A percentile compares a stretch with the other conserved stretches of the same genome.
Conservation (phyloP, 768 basidiomycete species). For the Russula sp. region DNA sequence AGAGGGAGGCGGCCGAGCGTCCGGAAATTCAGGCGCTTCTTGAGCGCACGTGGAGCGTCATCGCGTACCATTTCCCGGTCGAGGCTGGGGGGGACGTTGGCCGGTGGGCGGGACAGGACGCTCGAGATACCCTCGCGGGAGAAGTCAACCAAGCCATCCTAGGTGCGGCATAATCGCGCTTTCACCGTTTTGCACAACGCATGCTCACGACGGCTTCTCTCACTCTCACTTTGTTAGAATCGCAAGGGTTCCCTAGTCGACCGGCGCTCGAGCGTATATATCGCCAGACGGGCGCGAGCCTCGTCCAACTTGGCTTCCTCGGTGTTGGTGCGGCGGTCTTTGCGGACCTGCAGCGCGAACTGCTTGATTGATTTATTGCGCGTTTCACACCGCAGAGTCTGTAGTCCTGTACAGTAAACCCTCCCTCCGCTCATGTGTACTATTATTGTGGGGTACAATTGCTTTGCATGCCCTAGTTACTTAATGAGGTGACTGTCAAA, state of each 20-base stretch:
- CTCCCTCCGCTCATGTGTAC: constrained; percentile 16
- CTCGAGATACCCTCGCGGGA: constrained; percentile 59
- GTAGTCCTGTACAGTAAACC: constrained; percentile 15
- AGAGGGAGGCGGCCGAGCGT: constrained; percentile 44
- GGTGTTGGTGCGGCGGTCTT: constrained; percentile 77
- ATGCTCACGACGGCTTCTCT: background rate
- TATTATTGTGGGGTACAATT: constrained; percentile 1
- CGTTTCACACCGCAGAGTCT: background rate
- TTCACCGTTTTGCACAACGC: background rate
- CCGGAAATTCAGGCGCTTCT: constrained; percentile 60
- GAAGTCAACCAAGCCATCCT: constrained; percentile 81
- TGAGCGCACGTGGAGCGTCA: constrained; percentile 69
- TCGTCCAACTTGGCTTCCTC: constrained; percentile 64
- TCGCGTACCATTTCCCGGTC: constrained; percentile 73
- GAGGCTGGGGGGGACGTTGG: constrained; percentile 59
- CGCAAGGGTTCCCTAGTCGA: constrained; percentile 64
- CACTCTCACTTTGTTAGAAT: constrained; percentile 42
- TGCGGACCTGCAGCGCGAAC: constrained; percentile 71
- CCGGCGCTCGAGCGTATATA: constrained; percentile 74
- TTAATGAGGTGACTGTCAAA: background rate
- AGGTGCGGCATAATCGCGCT: constrained; percentile 41
- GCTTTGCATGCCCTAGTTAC: background rate
- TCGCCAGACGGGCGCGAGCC: constrained; percentile 62
- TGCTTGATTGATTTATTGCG: constrained; percentile 33
- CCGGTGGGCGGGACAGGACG: constrained; percentile 61